Evolutionary conservation across 1,284 basidiomycete species (phyloP), one percentile per base, ranked within the genome.

Genomic region (Rhizoctonia solani): DNA sequence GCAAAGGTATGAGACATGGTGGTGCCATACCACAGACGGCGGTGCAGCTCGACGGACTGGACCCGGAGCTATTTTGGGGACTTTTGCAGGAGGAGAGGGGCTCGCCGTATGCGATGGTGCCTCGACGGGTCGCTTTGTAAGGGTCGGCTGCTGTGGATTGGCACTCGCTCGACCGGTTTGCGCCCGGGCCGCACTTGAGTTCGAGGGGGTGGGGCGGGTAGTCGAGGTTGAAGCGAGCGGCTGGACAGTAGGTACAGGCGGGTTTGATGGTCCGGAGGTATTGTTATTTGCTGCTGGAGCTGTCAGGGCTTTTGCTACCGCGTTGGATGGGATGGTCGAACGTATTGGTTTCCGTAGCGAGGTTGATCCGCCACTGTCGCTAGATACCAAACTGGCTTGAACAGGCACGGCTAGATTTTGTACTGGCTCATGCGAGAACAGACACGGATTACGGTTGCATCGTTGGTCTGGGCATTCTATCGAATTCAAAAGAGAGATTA

Each of bases 401-500:
- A n/a, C 29, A n/a, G 14, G 25, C 14, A 25, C 29, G 21, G 13
- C 44, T 39, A 46, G 11, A 14, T 39, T 61, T 39, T 49, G 58
- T 13, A 46, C 21, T 4, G 46, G 58, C 30, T 14, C 37, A 50
- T 61, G 58, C 9, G 46, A 61, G 27, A 61, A 50, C 4, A 46
- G 30, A 46, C 58, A 61, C 13, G 58, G 58, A 61, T 37, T 44
- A 37, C 58, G 58, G 21, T n/a, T 50, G 32, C 58, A 61, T 19
- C 37, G 56, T 59, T 46, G 27, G 29, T 59, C 56, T 41, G 56
- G 56, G 25, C 56, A 59, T 59, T 21, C 56, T 59, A 42, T 49
- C 37, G 9, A 42, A 21, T 9, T 9, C 23, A 30, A 52, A 5
- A 30, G 49, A 16, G 21, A 13, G 37, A n/a, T n/a, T 11, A 25